These are phyloP conservation scores for Pyrenopolyporus hunteri DNA, from an alignment of 495 filamentous ascomycete genomes.

Conservation along the genomic window DNA sequence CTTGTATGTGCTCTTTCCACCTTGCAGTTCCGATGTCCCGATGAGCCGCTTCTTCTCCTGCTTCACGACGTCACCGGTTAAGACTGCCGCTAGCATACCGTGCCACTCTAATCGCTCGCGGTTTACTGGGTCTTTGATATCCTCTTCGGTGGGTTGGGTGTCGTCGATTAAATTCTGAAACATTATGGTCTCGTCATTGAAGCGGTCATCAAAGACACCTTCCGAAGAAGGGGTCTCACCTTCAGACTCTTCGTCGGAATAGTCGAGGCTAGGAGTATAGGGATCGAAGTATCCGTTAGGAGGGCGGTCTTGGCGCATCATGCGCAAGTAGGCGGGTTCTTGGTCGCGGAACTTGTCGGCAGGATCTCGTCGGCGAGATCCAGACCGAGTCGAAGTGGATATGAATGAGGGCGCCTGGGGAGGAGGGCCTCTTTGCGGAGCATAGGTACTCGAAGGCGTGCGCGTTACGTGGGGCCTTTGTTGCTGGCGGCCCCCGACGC, in stretches of 20 bases:
- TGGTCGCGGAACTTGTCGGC: slow-evolving; percentile 64
- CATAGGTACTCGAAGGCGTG: slow-evolving; percentile 58
- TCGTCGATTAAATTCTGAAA: slow-evolving; percentile 85
- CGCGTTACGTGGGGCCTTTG: slow-evolving; percentile 42
- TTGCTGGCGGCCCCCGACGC: slow-evolving; percentile 27
- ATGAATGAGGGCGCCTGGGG: slow-evolving; percentile 40
- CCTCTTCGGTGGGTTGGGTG: slow-evolving; percentile 84
- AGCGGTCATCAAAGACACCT: slow-evolving; percentile 78
- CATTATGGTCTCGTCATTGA: slow-evolving; percentile 91
- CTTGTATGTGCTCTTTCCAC: slow-evolving; percentile 72
- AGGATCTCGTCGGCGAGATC: slow-evolving; percentile 82
- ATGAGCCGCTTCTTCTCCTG: slow-evolving; percentile 97
- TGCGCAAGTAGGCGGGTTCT: slow-evolving; percentile 56
- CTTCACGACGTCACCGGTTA: slow-evolving; percentile 95
- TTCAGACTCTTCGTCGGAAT: slow-evolving; percentile 85
- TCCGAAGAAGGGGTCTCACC: slow-evolving; percentile 83
- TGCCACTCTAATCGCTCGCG: slow-evolving; percentile 97
- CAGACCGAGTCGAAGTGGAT: slow-evolving; percentile 61
- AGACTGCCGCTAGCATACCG: slow-evolving; percentile 91
- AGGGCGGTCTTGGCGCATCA: slow-evolving; percentile 61
- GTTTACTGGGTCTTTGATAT: slow-evolving; percentile 85
- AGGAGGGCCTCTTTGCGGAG: slow-evolving; percentile 51
- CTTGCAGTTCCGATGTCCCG: slow-evolving; percentile 75
- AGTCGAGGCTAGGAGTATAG: slow-evolving; percentile 67
- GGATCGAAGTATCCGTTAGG: slow-evolving; percentile 79